Evolutionary conservation across 2,329 filamentous ascomycete genomes (phyloP).

Genomic region (Sporothrix schenckii): DNA sequence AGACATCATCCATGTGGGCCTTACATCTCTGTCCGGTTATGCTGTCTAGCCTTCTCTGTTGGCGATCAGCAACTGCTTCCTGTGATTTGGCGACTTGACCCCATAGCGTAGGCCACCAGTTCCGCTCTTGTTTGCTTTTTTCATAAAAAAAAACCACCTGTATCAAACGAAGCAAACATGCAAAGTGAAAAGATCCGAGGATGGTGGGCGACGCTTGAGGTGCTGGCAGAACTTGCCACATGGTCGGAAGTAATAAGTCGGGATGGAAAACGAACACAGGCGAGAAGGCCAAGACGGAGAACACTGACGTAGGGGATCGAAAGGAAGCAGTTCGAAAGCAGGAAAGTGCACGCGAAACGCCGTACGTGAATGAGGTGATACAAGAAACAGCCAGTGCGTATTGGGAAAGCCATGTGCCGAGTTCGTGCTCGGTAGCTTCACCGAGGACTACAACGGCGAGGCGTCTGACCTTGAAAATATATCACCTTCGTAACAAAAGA

Average conservation of each 20-base stretch:
- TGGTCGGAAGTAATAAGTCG: not conserved
- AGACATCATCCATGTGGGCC: slow-evolving; percentile 28
- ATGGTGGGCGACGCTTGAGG: not conserved
- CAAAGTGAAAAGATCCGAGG: slow-evolving; percentile 17
- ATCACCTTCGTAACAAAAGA: not conserved
- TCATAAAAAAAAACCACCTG: slow-evolving; percentile 32
- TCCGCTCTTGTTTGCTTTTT: slow-evolving; percentile 23
- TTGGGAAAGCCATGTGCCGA: slow-evolving; percentile 8
- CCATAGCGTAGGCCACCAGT: slow-evolving; percentile 31
- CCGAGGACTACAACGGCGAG: slow-evolving; percentile 21
- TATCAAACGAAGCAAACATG: slow-evolving; percentile 26
- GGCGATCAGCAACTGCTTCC: slow-evolving; percentile 14
- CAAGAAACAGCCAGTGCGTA: slow-evolving; percentile 11
- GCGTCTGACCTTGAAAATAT: not conserved
- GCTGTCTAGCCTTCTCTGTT: slow-evolving; percentile 4
- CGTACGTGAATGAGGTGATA: not conserved
- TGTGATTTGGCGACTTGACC: slow-evolving; percentile 10
- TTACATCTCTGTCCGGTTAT: slow-evolving; percentile 11
- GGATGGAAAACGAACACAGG: slow-evolving; percentile 9
- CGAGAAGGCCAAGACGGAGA: not conserved
- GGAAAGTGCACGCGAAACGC: slow-evolving; percentile 5
- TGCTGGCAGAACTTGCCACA: slow-evolving; percentile 12
- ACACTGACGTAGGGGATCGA: not conserved
- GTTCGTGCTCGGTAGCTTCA: slow-evolving; percentile 25
- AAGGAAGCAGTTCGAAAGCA: not conserved